Evolutionary conservation across 2,329 filamentous ascomycete species (phyloP), one percentile per base, ranked within the genome.

Genomic region (Venturia carpophila): DNA sequence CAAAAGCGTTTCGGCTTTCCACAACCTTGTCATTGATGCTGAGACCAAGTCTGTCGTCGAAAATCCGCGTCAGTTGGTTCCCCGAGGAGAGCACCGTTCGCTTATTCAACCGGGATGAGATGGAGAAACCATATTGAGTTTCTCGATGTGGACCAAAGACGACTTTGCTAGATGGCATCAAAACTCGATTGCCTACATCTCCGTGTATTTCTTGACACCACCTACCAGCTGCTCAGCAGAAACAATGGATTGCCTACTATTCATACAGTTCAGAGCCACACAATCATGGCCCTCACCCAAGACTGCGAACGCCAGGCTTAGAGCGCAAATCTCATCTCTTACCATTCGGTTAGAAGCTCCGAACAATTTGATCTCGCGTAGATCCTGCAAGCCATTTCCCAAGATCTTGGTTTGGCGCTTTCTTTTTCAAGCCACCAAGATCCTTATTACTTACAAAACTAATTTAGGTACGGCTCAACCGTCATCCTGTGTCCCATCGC

Each of bases 1-100:
- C 52, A 58, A 58, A 37, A 58, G 52, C 13, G 52, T n/a, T 58
- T 58, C 52, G 37, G 52, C 52, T 58, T 58, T 58, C 27, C 52
- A 58, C 52, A 58, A 34, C 19, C 27, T 58, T 34, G 52, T 11
- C 52, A 9, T 37, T 37, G 52, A 58, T 58, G 30, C 52, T 58
- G 30, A 37, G 30, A 10, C 30, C 49, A 27, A n/a, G 19, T n/a
- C 19, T 34, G 13, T 24, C 34, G 10, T 34, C 49, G 9, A 39
- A 19, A 27, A 21, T 2, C 17, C 30, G 27, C 52, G 30, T 37
- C 15, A n/a, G 21, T 34, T 58, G 52, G 15, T 27, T 15, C 17
- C 7, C 11, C 47, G 6, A 11, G 7, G 15, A 34, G 49, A 24
- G 10, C 24, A 27, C 24, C 17, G 11, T 55, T 55, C 19, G 1